These are phyloP conservation scores for Penicillium cosmopolitanum DNA, from an alignment of 495 filamentous ascomycete species.

Conservation along the genomic window DNA sequence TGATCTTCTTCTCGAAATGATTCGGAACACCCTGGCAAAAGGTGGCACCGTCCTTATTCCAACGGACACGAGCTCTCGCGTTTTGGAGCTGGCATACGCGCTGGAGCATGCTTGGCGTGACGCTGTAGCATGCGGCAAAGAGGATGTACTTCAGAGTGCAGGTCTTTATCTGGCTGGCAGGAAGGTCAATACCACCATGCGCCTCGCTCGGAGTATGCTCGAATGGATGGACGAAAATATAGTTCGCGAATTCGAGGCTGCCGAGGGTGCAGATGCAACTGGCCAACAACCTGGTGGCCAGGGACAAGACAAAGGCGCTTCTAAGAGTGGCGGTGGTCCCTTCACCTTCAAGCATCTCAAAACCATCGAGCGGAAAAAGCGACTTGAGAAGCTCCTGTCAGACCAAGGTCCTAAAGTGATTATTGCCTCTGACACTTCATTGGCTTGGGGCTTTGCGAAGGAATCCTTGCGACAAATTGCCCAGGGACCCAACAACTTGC, in stretches of 20 bases:
- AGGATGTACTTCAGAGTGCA: constrained; percentile 63
- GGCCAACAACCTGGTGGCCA: constrained; percentile 42
- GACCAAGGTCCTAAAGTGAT: constrained; percentile 70
- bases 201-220: constrained; percentile 89
- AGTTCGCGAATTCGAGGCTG: constrained; percentile 85
- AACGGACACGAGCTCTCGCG: constrained; percentile 89
- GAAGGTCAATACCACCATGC: constrained; percentile 79
- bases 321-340: constrained; percentile 66
- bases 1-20: constrained; percentile 79
- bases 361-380: constrained; percentile 74
- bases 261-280: constrained; percentile 54
- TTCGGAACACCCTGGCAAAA: constrained; percentile 72
- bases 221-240: constrained; percentile 99
- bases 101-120: constrained; percentile 90
- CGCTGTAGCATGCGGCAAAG: constrained; percentile 53
- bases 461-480: constrained; percentile 78
- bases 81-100: constrained; percentile 90
- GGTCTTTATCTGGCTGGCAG: constrained; percentile 82
- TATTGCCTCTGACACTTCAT: constrained; percentile 82
- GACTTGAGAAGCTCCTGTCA: constrained; percentile 65
- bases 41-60: constrained; percentile 96
- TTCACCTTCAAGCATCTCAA: constrained; percentile 90
- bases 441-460: constrained; percentile 95
- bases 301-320: constrained; percentile 38
- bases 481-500: constrained; percentile 73